Percentiles rank a stretch among this genome's conserved stretches.
These are phyloP conservation scores for Arctium lappa DNA, from an alignment of 129 eudicot genomes.

Conservation along the genomic window DNA sequence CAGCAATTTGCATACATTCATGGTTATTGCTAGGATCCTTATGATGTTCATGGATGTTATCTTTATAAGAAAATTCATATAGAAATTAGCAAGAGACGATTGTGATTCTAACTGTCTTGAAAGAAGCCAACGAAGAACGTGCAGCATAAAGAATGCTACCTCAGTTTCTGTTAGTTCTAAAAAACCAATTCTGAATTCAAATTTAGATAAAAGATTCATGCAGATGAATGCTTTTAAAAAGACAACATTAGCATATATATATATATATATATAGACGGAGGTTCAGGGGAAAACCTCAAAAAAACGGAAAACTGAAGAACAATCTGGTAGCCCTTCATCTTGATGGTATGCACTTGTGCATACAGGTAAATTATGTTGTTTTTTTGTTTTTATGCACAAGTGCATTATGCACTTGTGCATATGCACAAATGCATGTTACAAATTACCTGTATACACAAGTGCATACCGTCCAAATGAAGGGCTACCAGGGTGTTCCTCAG, in stretches of 20 bases:
- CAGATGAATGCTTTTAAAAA: not conserved
- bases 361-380: too few relatives aligned
- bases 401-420: too few relatives aligned
- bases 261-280: not conserved
- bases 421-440: too few relatives aligned
- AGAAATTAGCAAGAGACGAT: not conserved
- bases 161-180: not conserved
- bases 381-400: too few relatives aligned
- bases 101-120: not conserved
- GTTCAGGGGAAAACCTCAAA: too few relatives aligned
- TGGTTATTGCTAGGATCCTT: not conserved
- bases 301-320: too few relatives aligned
- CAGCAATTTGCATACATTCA: not conserved
- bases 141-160: not conserved
- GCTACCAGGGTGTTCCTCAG: too few relatives aligned
- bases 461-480: too few relatives aligned
- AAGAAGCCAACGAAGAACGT: not conserved
- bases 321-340: too few relatives aligned
- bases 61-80: not conserved
- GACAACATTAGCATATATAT: not conserved
- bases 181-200: not conserved
- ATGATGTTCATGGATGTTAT: not conserved
- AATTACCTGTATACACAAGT: too few relatives aligned
- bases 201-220: not conserved
- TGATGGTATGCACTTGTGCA: too few relatives aligned